Percentiles rank a stretch among this genome's conserved stretches.
phyloP scores from a whole-genome alignment of 1,139 yeast genomes.

The Candida sanyaensis region DNA sequence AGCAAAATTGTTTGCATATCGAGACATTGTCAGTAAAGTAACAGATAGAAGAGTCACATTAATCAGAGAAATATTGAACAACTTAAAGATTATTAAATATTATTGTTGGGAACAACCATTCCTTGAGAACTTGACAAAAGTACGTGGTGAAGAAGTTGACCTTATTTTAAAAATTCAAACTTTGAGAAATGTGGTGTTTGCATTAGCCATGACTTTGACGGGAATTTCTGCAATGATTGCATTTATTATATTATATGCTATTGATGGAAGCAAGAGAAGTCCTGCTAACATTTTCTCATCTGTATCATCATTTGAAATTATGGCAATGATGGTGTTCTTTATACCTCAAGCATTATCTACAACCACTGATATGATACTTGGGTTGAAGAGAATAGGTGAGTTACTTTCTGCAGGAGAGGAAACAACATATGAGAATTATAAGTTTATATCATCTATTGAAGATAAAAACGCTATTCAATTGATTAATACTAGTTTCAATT shows the following conservation, averaged over 20 bases:
- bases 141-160: slow-evolving; percentile 52
- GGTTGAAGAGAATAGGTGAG: no score
- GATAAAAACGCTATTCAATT: slow-evolving; percentile 24
- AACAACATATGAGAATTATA: no score
- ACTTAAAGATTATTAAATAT: slow-evolving; percentile 37
- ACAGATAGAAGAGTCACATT: slow-evolving; percentile 36
- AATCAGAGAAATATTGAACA: slow-evolving; percentile 37
- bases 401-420: slow-evolving; percentile 41
- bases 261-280: slow-evolving; percentile 42
- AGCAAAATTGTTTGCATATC: slow-evolving; percentile 26
- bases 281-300: slow-evolving; percentile 83
- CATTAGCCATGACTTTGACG: slow-evolving; percentile 62
- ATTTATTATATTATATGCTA: slow-evolving; percentile 66
- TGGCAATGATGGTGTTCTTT: slow-evolving; percentile 63
- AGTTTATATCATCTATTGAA: no score
- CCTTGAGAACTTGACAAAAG: slow-evolving; percentile 42
- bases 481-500: slow-evolving; percentile 59
- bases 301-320: slow-evolving; percentile 68
- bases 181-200: slow-evolving; percentile 59
- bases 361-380: no score
- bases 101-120: slow-evolving; percentile 73
- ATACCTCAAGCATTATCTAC: no score
- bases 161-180: slow-evolving; percentile 52
- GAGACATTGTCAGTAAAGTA: slow-evolving; percentile 27
- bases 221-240: slow-evolving; percentile 70